Evolutionary conservation across 2,329 filamentous ascomycete genomes (phyloP).

Genomic region (Aspergillus sergii): DNA sequence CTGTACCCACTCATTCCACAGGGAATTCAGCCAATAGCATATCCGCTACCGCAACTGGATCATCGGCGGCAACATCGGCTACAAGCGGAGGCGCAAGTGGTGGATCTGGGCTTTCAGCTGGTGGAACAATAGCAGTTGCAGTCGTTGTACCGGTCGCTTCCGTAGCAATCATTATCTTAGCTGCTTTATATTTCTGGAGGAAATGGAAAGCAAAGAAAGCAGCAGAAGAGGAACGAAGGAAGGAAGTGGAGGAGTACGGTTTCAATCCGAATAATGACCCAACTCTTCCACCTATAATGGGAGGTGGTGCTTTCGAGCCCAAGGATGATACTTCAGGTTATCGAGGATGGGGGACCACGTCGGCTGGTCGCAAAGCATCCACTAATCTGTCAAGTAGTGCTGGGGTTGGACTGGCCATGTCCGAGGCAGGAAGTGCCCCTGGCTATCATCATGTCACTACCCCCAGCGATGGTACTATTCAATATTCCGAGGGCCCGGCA

Average conservation of each 20-base stretch:
- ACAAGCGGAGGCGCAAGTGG: slow-evolving; percentile 26
- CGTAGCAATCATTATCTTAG: slow-evolving; percentile 77
- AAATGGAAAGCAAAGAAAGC: slow-evolving; percentile 83
- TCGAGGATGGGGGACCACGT: slow-evolving; percentile 87
- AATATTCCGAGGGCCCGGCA: slow-evolving; percentile 65
- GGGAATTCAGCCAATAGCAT: slow-evolving; percentile 23
- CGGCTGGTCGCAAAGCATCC: slow-evolving; percentile 78
- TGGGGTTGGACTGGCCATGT: slow-evolving; percentile 63
- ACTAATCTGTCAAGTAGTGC: slow-evolving; percentile 82
- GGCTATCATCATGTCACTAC: slow-evolving; percentile 60
- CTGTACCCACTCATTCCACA: slow-evolving; percentile 15
- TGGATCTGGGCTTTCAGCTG: slow-evolving; percentile 43
- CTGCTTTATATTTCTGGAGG: slow-evolving; percentile 82
- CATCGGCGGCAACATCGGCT: slow-evolving; percentile 29
- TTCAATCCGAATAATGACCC: slow-evolving; percentile 98
- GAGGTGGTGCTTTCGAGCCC: slow-evolving; percentile 56
- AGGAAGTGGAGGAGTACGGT: slow-evolving; percentile 95
- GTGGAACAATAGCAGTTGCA: slow-evolving; percentile 82
- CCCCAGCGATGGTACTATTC: slow-evolving; percentile 62
- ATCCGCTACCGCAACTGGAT: slow-evolving; percentile 29
- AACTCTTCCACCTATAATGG: slow-evolving; percentile 65
- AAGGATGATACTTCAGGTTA: slow-evolving; percentile 80
- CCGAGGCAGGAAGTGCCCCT: slow-evolving; percentile 66
- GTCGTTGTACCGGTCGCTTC: slow-evolving; percentile 92
- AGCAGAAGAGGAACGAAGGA: slow-evolving; percentile 83